phyloP scores from a whole-genome alignment of 1,139 yeast genomes.

The Geotrichum histeridarum region DNA sequence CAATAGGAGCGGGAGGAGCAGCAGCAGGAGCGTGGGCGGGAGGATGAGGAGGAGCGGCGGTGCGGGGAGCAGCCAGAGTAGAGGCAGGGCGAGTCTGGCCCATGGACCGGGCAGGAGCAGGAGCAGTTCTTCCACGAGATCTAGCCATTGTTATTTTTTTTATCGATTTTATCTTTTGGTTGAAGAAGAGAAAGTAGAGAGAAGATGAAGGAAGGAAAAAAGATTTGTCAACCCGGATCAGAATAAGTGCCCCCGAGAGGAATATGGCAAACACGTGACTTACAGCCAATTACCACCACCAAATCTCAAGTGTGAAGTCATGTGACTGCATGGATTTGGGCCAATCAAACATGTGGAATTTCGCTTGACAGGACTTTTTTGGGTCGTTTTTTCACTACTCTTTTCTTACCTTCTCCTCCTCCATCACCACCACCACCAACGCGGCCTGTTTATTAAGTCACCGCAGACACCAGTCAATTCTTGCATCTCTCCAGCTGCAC shows the following conservation, averaged over 20 bases:
- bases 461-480: neutral
- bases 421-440: neutral
- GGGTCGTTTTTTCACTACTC: neutral
- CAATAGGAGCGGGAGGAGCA: constrained; percentile 33
- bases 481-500: neutral
- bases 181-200: neutral
- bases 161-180: neutral
- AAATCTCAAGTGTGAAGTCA: neutral
- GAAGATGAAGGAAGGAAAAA: neutral
- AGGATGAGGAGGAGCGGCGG: constrained; percentile 41
- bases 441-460: neutral
- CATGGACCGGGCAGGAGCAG: constrained; percentile 37
- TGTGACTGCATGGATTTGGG: neutral
- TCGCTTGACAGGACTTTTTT: neutral
- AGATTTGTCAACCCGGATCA: neutral
- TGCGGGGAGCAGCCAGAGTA: constrained; percentile 62
- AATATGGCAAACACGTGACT: neutral
- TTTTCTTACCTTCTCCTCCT: neutral
- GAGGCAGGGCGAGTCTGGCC: constrained; percentile 67
- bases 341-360: constrained; percentile 4
- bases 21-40: constrained; percentile 37
- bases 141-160: constrained; percentile 45
- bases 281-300: neutral
- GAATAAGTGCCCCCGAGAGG: neutral
- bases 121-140: constrained; percentile 45